A percentile compares a stretch with the other conserved stretches of the same genome.
phyloP scores from a whole-genome alignment of 1,284 basidiomycete species.

The Ustilago esculenta region DNA sequence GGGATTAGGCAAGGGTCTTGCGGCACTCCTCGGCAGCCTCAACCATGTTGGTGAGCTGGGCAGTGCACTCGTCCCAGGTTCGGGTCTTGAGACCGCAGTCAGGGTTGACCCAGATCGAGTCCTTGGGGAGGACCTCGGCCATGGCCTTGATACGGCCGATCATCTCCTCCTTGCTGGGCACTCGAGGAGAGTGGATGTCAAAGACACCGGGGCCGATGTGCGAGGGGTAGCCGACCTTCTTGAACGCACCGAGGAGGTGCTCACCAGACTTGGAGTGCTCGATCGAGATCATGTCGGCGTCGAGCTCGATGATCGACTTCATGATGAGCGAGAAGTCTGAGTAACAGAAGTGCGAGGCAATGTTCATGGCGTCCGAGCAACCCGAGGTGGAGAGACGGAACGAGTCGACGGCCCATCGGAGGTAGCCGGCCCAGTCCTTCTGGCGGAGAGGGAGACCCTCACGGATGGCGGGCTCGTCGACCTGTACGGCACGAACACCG shows the following conservation, averaged over 20 bases:
- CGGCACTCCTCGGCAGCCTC: constrained; percentile 82
- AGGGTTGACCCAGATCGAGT: constrained; percentile 83
- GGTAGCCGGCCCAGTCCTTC: constrained; percentile 64
- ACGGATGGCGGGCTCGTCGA: constrained; percentile 99
- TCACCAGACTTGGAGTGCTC: constrained; percentile 74
- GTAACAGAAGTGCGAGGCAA: constrained; percentile 67
- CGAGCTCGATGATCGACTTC: constrained; percentile 94
- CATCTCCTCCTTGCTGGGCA: constrained; percentile 87
- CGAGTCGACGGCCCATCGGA: constrained; percentile 66
- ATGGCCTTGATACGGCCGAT: constrained; percentile 88
- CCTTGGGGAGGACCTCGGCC: constrained; percentile 66
- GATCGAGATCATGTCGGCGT: constrained; percentile 99
- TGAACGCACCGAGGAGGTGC: constrained; percentile 94
- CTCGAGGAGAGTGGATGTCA: constrained; percentile 99
- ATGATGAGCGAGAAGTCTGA: constrained; percentile 92
- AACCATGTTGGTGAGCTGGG: constrained; percentile 65
- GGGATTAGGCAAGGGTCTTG: constrained; percentile 69
- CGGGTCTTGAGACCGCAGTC: constrained; percentile 73
- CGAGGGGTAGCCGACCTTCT: constrained; percentile 94
- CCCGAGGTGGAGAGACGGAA: constrained; percentile 65
- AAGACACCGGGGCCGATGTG: constrained; percentile 93
- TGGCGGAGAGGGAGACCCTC: constrained; percentile 75
- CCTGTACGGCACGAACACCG: constrained; percentile 97
- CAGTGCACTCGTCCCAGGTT: constrained; percentile 74
- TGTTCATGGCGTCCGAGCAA: constrained; percentile 64